Evolutionary conservation across 2,329 filamentous ascomycete genomes (phyloP), one percentile per base, ranked within the genome.

Genomic region (Coniochaeta ligniaria): DNA sequence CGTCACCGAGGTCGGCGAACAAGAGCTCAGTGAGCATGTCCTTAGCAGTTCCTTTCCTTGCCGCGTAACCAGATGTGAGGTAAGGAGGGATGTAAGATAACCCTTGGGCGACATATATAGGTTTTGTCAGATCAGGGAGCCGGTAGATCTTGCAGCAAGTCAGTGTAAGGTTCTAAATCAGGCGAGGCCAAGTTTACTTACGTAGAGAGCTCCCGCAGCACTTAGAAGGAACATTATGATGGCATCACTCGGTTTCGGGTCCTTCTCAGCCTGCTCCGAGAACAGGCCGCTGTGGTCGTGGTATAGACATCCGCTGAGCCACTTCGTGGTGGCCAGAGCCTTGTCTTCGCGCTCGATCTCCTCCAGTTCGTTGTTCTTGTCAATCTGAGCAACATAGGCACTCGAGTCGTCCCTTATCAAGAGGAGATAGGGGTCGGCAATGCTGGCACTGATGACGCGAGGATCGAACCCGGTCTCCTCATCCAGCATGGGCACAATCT

Each of bases 401-500:
- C 90, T 95, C 6, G 85, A 86, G 71, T 99, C 92, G 64, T 96
- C 92, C 60, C 92, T 84, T 22, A 96, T 77, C 16, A 98, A 82
- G 2, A 96, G 78, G 14, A 99, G 74, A 69, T 92, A 97, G 0
- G 92, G 92, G 66, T 98, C 94, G 22, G 85, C 85, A 67, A 98
- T 93, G 70, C 90, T 96, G 41, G 91, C 89, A 68, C 86, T 89
- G 54, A 92, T 78, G 47, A 95, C 88, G 59, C 88, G 83, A 5
- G 91, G 88, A 68, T 96, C 91, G 22, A 84, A 87, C 14, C 90
- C 92, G 0, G 88, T 93, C 65, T 95, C 91, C 68, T 96, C 95
- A 67, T 98, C 95, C 63, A 91, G 84, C 83, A 98, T 92, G 0
- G 93, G 92, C 57, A 97, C 83, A 60, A 99, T 98, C 69, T 98